Evolutionary conservation across 2,329 filamentous ascomycete genomes (phyloP).

Genomic region (Phialophora verrucosa): DNA sequence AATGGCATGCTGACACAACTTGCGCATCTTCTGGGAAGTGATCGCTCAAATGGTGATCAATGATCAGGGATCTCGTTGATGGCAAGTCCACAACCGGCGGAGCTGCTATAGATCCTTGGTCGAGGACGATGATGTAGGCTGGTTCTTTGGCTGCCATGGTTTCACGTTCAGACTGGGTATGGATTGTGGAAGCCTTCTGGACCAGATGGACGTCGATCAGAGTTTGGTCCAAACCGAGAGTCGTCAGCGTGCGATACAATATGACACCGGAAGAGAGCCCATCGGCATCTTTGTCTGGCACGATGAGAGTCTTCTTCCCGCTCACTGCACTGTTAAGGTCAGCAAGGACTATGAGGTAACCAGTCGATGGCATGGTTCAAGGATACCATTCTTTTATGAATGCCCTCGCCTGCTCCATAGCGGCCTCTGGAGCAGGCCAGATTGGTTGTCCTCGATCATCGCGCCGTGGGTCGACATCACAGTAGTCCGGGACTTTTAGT

Average conservation of each 20-base stretch:
- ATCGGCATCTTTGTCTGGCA: constrained; percentile 73
- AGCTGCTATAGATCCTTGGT: constrained; percentile 66
- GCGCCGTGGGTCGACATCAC: constrained; percentile 40
- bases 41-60: constrained; percentile 69
- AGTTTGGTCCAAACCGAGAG: constrained; percentile 61
- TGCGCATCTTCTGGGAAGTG: constrained; percentile 63
- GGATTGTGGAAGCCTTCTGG: constrained; percentile 64
- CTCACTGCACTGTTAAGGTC: constrained; percentile 55
- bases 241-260: constrained; percentile 62
- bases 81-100: constrained; percentile 59
- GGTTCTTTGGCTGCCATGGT: constrained; percentile 60
- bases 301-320: constrained; percentile 61
- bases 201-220: constrained; percentile 65
- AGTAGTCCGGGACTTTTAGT: constrained; percentile 41
- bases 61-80: constrained; percentile 60
- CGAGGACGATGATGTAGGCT: constrained; percentile 66
- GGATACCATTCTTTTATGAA: constrained; percentile 65
- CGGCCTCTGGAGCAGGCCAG: constrained; percentile 66
- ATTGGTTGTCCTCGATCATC: constrained; percentile 57
- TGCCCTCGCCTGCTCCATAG: constrained; percentile 61
- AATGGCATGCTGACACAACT: constrained; percentile 67
- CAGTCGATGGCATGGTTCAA: neutral
- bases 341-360: constrained; percentile 5
- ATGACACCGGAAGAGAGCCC: constrained; percentile 70
- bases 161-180: constrained; percentile 59